These are phyloP conservation scores for Trametes sp. DNA, from an alignment of 1,284 basidiomycete species.

Conservation along the genomic window DNA sequence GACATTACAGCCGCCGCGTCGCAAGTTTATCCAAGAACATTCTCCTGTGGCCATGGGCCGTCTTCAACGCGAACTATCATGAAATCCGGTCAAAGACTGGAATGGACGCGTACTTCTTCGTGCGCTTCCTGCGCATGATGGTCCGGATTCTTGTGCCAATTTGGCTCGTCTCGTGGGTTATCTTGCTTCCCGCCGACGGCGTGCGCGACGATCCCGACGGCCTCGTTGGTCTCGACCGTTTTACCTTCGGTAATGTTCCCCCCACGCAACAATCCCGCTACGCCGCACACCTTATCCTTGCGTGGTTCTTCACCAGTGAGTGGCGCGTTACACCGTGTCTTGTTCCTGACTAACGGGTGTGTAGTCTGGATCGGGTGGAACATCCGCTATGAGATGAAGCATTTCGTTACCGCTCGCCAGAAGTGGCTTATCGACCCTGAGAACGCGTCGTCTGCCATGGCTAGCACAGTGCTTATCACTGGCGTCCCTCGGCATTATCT, in stretches of 20 bases:
- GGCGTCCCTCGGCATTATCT: constrained; percentile 87
- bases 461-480: constrained; percentile 89
- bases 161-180: constrained; percentile 77
- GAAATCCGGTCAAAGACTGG: constrained; percentile 81
- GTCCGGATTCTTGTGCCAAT: constrained; percentile 84
- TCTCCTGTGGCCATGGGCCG: constrained; percentile 65
- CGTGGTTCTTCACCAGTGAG: constrained; percentile 80
- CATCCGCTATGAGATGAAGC: constrained; percentile 81
- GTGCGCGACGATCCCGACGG: constrained; percentile 58
- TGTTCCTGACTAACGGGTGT: neutral
- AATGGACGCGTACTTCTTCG: constrained; percentile 93
- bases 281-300: constrained; percentile 78
- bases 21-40: constrained; percentile 52
- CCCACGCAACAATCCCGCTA: constrained; percentile 62
- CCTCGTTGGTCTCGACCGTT: constrained; percentile 71
- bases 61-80: constrained; percentile 65
- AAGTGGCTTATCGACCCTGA: constrained; percentile 79
- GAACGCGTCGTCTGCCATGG: constrained; percentile 81
- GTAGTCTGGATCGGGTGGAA: constrained; percentile 87
- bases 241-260: constrained; percentile 86
- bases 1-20: constrained; percentile 58
- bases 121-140: constrained; percentile 88
- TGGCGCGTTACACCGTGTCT: constrained; percentile 13
- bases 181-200: constrained; percentile 74
- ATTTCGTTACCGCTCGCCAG: constrained; percentile 86